These are phyloP conservation scores for Metarhizium brunneum DNA, from an alignment of 2,329 filamentous ascomycete genomes.

Conservation along the genomic window DNA sequence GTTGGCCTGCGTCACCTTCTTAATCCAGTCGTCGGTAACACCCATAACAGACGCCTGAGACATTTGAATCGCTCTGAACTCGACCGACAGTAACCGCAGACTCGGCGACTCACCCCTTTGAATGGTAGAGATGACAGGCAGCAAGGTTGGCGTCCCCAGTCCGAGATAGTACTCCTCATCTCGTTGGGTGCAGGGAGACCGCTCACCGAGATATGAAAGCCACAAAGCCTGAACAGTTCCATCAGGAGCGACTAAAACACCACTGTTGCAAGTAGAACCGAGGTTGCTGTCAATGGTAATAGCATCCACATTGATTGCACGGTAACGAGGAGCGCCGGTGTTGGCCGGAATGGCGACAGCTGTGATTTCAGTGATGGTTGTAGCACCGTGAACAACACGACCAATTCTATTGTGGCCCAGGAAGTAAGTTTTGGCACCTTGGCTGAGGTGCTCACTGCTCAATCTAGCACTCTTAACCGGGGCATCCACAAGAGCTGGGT, in stretches of 20 bases:
- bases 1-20: slow-evolving; percentile 80
- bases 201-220: slow-evolving; percentile 93
- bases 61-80: slow-evolving; percentile 94
- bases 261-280: slow-evolving; percentile 84
- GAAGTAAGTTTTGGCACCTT: slow-evolving; percentile 91
- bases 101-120: slow-evolving; percentile 70
- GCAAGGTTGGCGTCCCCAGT: slow-evolving; percentile 75
- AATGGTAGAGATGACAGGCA: slow-evolving; percentile 83
- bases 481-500: slow-evolving; percentile 84
- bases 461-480: slow-evolving; percentile 85
- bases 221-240: slow-evolving; percentile 92
- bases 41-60: slow-evolving; percentile 95
- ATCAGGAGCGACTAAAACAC: slow-evolving; percentile 81
- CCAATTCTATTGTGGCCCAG: slow-evolving; percentile 97
- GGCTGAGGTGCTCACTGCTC: slow-evolving; percentile 72
- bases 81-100: slow-evolving; percentile 84
- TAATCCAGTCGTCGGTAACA: slow-evolving; percentile 90
- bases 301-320: slow-evolving; percentile 91
- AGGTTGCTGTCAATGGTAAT: slow-evolving; percentile 94
- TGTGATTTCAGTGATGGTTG: slow-evolving; percentile 92
- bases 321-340: slow-evolving; percentile 80
- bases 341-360: slow-evolving; percentile 95
- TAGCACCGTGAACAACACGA: slow-evolving; percentile 86
- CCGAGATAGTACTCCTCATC: slow-evolving; percentile 97
- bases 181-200: slow-evolving; percentile 65